Conservation (phyloP, 148 eudicot genomes). For the Pharnaceum exiguum region DNA sequence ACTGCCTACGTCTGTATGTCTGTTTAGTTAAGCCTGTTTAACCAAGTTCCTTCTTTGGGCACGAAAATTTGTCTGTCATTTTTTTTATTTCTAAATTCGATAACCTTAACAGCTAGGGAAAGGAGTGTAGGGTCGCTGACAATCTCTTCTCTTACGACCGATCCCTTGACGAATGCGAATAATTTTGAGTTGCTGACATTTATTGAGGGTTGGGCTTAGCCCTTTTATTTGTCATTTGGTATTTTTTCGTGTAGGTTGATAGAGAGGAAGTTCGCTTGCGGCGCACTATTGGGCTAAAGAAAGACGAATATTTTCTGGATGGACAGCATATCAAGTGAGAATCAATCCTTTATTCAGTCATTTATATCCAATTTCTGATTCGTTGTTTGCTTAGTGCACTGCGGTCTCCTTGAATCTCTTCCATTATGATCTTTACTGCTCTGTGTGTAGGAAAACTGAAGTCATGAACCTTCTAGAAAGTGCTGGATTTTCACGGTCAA, state of each 20-base stretch:
- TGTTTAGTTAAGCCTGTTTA: no score
- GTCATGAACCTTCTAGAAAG: constrained; percentile 97
- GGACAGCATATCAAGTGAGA: constrained; percentile 97
- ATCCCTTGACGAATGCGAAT: no score
- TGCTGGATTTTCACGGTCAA: constrained; percentile 99
- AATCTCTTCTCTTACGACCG: no score
- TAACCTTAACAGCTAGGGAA: no score
- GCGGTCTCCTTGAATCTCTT: background rate
- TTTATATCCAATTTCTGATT: constrained; percentile 3
- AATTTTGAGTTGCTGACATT: no score
- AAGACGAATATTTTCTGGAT: constrained; percentile 96
- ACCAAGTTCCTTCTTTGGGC: no score
- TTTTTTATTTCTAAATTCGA: no score
- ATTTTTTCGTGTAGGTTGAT: constrained; percentile 75
- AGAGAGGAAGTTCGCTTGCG: constrained; percentile 94
- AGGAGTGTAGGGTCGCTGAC: no score
- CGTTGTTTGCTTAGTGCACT: background rate
- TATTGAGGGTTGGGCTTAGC: no score
- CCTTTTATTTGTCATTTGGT: no score
- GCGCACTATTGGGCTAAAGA: constrained; percentile 87
- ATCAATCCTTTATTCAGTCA: background rate
- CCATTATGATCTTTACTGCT: no score
- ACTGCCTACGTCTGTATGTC: background rate
- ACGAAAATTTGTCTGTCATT: no score
- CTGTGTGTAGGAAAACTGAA: constrained; percentile 90